Conservation (phyloP, 176 grass and related monocot species). For the Puya raimondii region DNA sequence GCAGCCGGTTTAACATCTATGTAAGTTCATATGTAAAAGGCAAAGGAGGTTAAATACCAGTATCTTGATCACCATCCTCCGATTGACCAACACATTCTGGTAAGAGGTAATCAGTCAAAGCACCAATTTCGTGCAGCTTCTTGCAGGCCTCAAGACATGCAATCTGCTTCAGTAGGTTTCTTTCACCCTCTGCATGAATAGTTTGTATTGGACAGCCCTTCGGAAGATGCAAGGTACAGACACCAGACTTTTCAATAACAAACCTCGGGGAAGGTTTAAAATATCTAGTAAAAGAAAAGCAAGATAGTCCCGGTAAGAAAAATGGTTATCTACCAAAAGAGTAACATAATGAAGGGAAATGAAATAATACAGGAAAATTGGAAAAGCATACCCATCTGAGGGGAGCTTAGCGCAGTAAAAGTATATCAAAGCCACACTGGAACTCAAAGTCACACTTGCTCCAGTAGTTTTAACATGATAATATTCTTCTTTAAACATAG, state of each 20-base stretch:
- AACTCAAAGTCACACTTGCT: slow-evolving; percentile 60
- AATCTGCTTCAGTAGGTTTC: slow-evolving; percentile 31
- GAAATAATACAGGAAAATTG: slow-evolving; percentile 10
- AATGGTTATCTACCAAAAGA: slow-evolving; percentile 8
- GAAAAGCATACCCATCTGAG: slow-evolving; percentile 49
- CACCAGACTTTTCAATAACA: slow-evolving; percentile 32
- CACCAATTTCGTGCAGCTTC: slow-evolving; percentile 49
- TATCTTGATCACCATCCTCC: slow-evolving; percentile 42
- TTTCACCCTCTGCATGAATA: slow-evolving; percentile 27
- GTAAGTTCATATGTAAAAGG: background rate
- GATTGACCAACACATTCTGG: slow-evolving; percentile 33
- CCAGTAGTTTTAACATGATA: slow-evolving; percentile 60
- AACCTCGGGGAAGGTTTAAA: slow-evolving; percentile 68
- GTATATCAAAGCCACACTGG: slow-evolving; percentile 57
- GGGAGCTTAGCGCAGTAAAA: slow-evolving; percentile 74
- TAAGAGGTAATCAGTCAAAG: slow-evolving; percentile 52
- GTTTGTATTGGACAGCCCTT: slow-evolving; percentile 51
- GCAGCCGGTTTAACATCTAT: too few species aligned
- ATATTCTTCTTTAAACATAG: slow-evolving; percentile 28
- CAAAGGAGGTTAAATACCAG: slow-evolving; percentile 29
- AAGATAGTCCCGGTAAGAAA: slow-evolving; percentile 10
- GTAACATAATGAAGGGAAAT: slow-evolving; percentile 1
- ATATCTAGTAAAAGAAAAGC: slow-evolving; percentile 32
- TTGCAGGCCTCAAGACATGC: slow-evolving; percentile 69
- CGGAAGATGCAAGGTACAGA: slow-evolving; percentile 50